These are phyloP conservation scores for Paracoccidioides brasiliensis DNA, from an alignment of 2,329 filamentous ascomycete species.

Conservation along the genomic window DNA sequence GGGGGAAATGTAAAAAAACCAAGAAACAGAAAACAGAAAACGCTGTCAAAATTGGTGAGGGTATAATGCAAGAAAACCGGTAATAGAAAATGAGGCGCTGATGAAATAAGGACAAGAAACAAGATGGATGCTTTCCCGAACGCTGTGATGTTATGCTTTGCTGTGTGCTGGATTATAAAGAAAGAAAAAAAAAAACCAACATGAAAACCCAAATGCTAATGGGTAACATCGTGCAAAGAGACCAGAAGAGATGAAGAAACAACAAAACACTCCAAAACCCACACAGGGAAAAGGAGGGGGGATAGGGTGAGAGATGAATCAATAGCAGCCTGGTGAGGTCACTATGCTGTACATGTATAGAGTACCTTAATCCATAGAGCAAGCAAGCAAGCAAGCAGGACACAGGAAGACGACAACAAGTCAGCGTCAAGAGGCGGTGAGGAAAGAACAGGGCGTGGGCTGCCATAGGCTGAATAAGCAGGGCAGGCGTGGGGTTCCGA, in stretches of 20 bases:
- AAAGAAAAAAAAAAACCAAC: background rate
- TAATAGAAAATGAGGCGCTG: background rate
- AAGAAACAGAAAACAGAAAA: background rate
- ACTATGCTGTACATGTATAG: too few relatives aligned
- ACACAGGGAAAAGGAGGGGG: background rate
- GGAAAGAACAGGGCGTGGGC: background rate
- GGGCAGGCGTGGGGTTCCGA: background rate
- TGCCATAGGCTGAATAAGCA: background rate
- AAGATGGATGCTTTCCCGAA: background rate
- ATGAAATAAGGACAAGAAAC: background rate
- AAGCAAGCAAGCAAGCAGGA: background rate
- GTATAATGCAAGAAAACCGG: background rate
- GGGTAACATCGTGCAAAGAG: background rate
- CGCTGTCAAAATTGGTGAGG: background rate
- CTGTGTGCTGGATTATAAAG: background rate
- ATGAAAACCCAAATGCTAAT: background rate
- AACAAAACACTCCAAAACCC: background rate
- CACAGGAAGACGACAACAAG: background rate
- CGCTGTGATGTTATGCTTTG: background rate
- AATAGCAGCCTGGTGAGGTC: background rate
- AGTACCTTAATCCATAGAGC: background rate
- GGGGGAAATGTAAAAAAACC: background rate
- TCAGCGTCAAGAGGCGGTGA: background rate
- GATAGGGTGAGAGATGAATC: background rate
- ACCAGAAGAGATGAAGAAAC: background rate